Conservation (phyloP, 2,329 filamentous ascomycete genomes). For the Xylogone sp. region DNA sequence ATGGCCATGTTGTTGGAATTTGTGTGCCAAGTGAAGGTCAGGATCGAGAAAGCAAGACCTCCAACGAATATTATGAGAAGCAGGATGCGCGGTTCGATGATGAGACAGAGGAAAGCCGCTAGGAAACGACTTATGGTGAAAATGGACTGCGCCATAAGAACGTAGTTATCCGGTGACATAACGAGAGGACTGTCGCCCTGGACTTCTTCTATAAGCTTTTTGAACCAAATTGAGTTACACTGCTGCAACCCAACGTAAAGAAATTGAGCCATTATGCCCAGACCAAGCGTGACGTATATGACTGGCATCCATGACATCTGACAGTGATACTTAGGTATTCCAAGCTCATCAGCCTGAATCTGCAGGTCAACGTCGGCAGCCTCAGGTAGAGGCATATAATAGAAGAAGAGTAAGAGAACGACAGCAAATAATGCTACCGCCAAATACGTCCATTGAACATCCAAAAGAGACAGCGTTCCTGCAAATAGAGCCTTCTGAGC, state of each 20-base stretch:
- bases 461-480: constrained; percentile 53
- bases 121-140: constrained; percentile 74
- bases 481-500: constrained; percentile 71
- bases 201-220: constrained; percentile 41
- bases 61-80: constrained; percentile 58
- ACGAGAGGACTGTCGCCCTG: constrained; percentile 33
- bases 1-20: constrained; percentile 44
- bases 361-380: constrained; percentile 48
- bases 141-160: constrained; percentile 66
- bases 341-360: constrained; percentile 34
- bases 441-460: constrained; percentile 85
- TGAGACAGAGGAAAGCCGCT: constrained; percentile 55
- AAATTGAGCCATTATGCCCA: constrained; percentile 75
- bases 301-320: constrained; percentile 33
- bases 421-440: constrained; percentile 73
- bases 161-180: constrained; percentile 58
- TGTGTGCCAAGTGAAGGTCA: constrained; percentile 41
- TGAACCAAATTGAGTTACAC: constrained; percentile 58
- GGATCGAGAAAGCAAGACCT: constrained; percentile 53
- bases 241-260: constrained; percentile 75
- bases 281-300: constrained; percentile 47
- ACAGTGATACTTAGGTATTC: constrained; percentile 29
- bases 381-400: constrained; percentile 64
- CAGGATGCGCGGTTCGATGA: constrained; percentile 67
- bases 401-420: constrained; percentile 64